phyloP scores from a whole-genome alignment of 2,329 filamentous ascomycete species.

The Didymella keratinophila region DNA sequence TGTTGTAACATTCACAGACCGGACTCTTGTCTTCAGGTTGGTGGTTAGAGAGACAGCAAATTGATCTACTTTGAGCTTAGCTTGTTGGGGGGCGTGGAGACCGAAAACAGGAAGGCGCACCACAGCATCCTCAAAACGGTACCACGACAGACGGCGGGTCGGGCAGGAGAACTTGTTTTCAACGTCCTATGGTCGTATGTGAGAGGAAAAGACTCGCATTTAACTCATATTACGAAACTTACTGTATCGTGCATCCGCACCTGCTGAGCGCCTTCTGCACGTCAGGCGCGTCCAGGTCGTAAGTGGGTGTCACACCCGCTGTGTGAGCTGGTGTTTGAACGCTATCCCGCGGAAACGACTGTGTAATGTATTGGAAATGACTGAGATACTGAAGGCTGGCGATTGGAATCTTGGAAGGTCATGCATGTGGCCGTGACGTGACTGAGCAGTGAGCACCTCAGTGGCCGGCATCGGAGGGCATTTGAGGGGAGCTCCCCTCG shows the following conservation, averaged over 20 bases:
- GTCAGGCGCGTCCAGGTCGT: too few relatives aligned
- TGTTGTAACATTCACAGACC: background rate
- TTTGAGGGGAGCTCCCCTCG: slow-evolving; percentile 7
- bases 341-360: too few relatives aligned
- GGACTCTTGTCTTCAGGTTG: background rate
- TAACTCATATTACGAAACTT: too few relatives aligned
- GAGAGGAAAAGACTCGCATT: too few relatives aligned
- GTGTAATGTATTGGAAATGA: too few relatives aligned
- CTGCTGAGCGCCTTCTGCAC: too few relatives aligned
- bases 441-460: slow-evolving; percentile 16
- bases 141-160: background rate
- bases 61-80: background rate
- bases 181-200: background rate
- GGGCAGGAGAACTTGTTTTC: background rate
- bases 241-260: too few relatives aligned
- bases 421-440: background rate
- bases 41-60: background rate
- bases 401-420: too few relatives aligned
- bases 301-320: too few relatives aligned
- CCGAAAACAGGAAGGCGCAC: background rate
- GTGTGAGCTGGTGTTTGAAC: too few relatives aligned
- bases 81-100: background rate
- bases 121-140: background rate
- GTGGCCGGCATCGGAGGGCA: slow-evolving; percentile 14
- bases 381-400: too few relatives aligned